Conservation (phyloP, 1,284 basidiomycete species). For the Puccinia coronata region DNA sequence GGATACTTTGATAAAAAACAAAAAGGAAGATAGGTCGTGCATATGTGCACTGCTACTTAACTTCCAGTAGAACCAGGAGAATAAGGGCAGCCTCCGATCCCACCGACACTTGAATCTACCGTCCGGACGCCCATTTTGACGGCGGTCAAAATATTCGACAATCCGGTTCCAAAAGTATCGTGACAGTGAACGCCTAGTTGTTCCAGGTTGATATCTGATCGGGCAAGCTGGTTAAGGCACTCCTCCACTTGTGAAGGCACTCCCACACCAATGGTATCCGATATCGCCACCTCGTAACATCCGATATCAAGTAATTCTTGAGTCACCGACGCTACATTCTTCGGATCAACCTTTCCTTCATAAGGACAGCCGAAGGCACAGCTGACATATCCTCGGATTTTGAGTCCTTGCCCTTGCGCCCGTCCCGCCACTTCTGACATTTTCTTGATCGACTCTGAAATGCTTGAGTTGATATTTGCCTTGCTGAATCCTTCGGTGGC, state of each 20-base stretch:
- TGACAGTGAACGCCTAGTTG: slow-evolving; percentile 80
- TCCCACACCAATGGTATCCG: slow-evolving; percentile 87
- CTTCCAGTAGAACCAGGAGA: slow-evolving; percentile 94
- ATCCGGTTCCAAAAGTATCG: slow-evolving; percentile 82
- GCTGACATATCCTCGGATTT: slow-evolving; percentile 79
- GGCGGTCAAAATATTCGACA: slow-evolving; percentile 62
- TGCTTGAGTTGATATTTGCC: slow-evolving; percentile 80
- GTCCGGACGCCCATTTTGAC: slow-evolving; percentile 62
- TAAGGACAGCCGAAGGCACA: slow-evolving; percentile 79
- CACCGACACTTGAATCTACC: slow-evolving; percentile 70
- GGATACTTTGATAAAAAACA: neutral
- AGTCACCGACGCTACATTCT: slow-evolving; percentile 70
- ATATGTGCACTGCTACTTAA: slow-evolving; percentile 66
- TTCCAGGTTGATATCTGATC: slow-evolving; percentile 66
- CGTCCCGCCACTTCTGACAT: slow-evolving; percentile 68
- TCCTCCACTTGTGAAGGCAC: slow-evolving; percentile 70
- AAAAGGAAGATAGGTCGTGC: neutral
- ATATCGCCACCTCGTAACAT: slow-evolving; percentile 87
- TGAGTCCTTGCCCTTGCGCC: slow-evolving; percentile 68
- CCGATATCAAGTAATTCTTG: slow-evolving; percentile 80
- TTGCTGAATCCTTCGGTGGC: slow-evolving; percentile 79
- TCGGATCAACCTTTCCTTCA: slow-evolving; percentile 72
- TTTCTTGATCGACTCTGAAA: slow-evolving; percentile 71
- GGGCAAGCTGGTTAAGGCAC: slow-evolving; percentile 71
- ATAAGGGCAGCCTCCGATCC: slow-evolving; percentile 91